Conservation (phyloP, 192 early-diverging fungal species). For the Coemansia sp. region DNA sequence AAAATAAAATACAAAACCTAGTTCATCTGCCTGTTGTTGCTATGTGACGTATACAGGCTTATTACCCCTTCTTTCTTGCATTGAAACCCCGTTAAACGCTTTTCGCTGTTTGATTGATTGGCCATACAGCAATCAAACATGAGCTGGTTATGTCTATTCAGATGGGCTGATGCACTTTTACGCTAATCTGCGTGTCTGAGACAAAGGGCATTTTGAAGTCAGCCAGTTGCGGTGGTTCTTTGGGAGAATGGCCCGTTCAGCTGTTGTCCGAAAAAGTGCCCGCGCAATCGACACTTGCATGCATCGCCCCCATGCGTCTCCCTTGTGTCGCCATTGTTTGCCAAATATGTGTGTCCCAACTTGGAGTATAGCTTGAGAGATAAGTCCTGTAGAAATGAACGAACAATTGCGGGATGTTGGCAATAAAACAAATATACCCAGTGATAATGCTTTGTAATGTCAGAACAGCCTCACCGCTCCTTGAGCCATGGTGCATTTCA, state of each 20-base stretch:
- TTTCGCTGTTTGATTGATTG: not conserved
- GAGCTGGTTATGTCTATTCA: no score
- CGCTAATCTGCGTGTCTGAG: not conserved
- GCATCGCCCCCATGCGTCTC: not conserved
- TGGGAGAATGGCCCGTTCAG: not conserved
- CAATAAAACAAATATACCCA: not conserved
- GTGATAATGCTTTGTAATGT: not conserved
- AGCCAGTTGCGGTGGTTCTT: not conserved
- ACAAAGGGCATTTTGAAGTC: not conserved
- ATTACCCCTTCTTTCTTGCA: not conserved
- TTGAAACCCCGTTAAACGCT: not conserved
- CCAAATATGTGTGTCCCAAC: not conserved
- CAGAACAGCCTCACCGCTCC: not conserved
- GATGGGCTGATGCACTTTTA: no score
- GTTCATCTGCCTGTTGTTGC: not conserved
- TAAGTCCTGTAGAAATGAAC: not conserved
- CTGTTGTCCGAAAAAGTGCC: constrained; percentile 19
- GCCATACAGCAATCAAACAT: no score
- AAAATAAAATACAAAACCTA: not conserved
- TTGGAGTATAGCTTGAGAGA: not conserved
- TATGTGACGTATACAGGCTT: not conserved
- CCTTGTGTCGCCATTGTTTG: constrained; percentile 1
- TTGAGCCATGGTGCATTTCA: not conserved
- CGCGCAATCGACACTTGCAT: not conserved
- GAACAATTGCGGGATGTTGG: not conserved